Base-by-base conservation (phyloP, 1,284 basidiomycete species). In the Marasmius tenuissimus region DNA sequence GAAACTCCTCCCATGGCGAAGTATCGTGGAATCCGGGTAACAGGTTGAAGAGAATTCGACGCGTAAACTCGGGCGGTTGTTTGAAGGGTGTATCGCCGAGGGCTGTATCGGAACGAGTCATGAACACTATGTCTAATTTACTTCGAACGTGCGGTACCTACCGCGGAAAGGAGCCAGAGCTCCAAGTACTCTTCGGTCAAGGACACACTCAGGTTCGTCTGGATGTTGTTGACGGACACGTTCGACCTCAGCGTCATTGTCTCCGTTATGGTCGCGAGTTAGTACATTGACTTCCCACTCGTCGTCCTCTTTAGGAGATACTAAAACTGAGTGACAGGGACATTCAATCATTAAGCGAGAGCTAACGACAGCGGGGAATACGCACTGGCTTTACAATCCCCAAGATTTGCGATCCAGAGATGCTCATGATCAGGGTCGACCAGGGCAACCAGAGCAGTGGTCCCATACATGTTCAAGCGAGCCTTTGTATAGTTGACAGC, bases 61-160 rank as follows among this genome's bases (percentile, higher is more conserved):
- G 78, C n/a, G 86, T 88, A 71, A 89, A 89, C 49, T 78, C 78
- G 22, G 87, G 83, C 9, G 87, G 87, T 63, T 89, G 86, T 69
- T 90, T 90, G 76, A 90, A 90, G 16, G 85, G 85, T 50, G 84
- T 82, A 65, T 90, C 87, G 20, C 87, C 88, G 58, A 90, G 78
- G 72, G 86, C 88, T 89, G 65, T 33, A 49, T 49, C 58, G 57
- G 35, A 40, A 58, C 47, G 54, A 48, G 58, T 42, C 65, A 50
- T 59, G 39, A 52, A 57, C 34, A 12, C 33, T 52, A 54, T 45
- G 33, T 37, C 54, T 48, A 18, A 34, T 35, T 35, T 38, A 20
- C 9, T 64, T 61, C 59, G 59, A 58, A 61, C 59, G 47, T 58
- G 40, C 61, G 49, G 58, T 39, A 76, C 85, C 64, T 66, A 89